phyloP scores from a whole-genome alignment of 306 rosid species.

The Lupinus albus region DNA sequence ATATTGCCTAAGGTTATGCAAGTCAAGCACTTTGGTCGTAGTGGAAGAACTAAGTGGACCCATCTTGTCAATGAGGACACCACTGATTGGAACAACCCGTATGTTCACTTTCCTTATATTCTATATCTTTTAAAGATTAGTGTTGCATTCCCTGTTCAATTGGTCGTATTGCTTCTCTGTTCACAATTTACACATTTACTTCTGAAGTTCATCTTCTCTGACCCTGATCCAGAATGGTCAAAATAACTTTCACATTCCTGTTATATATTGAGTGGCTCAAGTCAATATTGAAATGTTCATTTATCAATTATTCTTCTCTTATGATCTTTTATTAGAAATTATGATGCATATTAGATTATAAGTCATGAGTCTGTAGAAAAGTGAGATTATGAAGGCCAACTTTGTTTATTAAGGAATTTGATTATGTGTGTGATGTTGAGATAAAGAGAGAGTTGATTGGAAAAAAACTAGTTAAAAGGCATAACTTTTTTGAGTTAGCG shows the following conservation, averaged over 20 bases:
- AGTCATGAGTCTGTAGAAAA: conserved; percentile 11
- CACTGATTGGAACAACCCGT: conserved; percentile 97
- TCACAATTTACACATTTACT: conserved; percentile 11
- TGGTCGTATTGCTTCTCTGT: conserved; percentile 2
- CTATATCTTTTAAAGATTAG: conserved; percentile 22
- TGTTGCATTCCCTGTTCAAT: conserved; percentile 10
- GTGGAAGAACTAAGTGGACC: conserved; percentile 98
- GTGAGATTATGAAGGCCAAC: not conserved
- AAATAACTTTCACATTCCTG: conserved; percentile 5
- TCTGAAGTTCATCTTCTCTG: conserved; percentile 33
- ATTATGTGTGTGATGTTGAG: conserved; percentile 6
- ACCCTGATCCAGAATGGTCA: conserved; percentile 7
- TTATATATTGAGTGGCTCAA: conserved; percentile 26
- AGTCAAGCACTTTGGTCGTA: conserved; percentile 97
- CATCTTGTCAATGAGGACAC: conserved; percentile 98
- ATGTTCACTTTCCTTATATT: conserved; percentile 45
- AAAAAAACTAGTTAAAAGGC: conserved; percentile 1
- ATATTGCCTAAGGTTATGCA: conserved; percentile 96
- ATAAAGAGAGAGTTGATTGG: conserved; percentile 20
- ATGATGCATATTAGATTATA: not conserved
- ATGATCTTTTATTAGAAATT: not conserved
- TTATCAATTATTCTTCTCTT: not conserved
- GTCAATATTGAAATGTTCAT: conserved; percentile 30
- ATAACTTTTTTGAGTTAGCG: not conserved
- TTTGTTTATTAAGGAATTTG: conserved; percentile 10